Percentiles rank a stretch among this genome's conserved stretches.
These are phyloP conservation scores for Eleusine coracana DNA, from an alignment of 176 grass and related monocot species.

Conservation along the genomic window DNA sequence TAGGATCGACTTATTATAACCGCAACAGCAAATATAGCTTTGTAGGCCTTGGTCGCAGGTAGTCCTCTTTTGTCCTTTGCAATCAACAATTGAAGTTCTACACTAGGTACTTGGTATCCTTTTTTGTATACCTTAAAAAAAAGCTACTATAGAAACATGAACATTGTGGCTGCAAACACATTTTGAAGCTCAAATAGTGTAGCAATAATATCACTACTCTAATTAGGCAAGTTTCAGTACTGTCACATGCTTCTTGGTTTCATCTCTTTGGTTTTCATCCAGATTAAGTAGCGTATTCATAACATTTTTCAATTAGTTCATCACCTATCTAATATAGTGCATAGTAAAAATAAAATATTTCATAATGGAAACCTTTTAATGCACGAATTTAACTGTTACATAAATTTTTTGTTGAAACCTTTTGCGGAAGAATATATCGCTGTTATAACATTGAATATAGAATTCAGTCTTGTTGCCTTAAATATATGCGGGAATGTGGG, in stretches of 20 bases:
- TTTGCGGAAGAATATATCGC: slow-evolving; percentile 8
- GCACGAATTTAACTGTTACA: background rate
- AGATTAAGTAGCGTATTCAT: background rate
- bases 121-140: background rate
- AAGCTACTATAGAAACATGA: background rate
- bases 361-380: background rate
- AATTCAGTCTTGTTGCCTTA: background rate
- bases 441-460: background rate
- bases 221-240: background rate
- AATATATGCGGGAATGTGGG: background rate
- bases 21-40: background rate
- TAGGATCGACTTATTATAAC: background rate
- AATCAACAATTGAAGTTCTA: slow-evolving; percentile 2
- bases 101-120: background rate
- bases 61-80: background rate
- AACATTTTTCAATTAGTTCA: background rate
- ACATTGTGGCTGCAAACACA: background rate
- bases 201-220: background rate
- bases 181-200: slow-evolving; percentile 3
- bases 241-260: background rate
- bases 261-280: background rate
- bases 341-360: background rate
- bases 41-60: background rate
- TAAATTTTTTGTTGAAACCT: background rate
- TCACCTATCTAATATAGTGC: background rate